These are phyloP conservation scores for Lecanicillium sp. DNA, from an alignment of 2,329 filamentous ascomycete species.

Conservation along the genomic window DNA sequence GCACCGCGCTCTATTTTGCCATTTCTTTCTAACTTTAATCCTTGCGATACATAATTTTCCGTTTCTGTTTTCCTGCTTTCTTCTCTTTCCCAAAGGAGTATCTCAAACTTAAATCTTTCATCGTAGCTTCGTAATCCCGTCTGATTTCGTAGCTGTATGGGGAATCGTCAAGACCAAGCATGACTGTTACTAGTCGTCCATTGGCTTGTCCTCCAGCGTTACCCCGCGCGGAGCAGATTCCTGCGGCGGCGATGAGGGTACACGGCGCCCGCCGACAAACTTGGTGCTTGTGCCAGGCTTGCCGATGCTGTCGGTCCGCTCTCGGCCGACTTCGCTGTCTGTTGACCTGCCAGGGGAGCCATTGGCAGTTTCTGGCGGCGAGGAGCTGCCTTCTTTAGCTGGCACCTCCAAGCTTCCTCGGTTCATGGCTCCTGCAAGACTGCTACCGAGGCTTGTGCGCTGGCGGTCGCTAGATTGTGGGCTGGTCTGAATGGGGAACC, in stretches of 20 bases:
- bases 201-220: constrained; percentile 43
- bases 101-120: no score
- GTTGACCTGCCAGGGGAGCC: constrained; percentile 22
- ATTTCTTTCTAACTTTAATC: no score
- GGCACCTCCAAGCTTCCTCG: constrained; percentile 78
- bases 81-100: no score
- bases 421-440: constrained; percentile 40
- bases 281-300: constrained; percentile 21
- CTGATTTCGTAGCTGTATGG: no score
- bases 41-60: no score
- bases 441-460: constrained; percentile 41
- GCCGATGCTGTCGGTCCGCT: constrained; percentile 9
- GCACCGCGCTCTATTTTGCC: no score
- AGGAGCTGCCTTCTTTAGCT: constrained; percentile 38
- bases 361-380: constrained; percentile 32
- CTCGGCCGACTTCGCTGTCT: constrained; percentile 12
- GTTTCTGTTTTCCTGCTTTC: no score
- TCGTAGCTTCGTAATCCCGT: no score
- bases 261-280: constrained; percentile 42
- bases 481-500: constrained; percentile 74
- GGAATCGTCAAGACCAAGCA: no score
- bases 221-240: constrained; percentile 32
- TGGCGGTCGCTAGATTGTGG: constrained; percentile 47
- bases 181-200: constrained; percentile 34
- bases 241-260: constrained; percentile 21